phyloP scores from a whole-genome alignment of 805 yeast species.

The Monosporozyma servazzii region DNA sequence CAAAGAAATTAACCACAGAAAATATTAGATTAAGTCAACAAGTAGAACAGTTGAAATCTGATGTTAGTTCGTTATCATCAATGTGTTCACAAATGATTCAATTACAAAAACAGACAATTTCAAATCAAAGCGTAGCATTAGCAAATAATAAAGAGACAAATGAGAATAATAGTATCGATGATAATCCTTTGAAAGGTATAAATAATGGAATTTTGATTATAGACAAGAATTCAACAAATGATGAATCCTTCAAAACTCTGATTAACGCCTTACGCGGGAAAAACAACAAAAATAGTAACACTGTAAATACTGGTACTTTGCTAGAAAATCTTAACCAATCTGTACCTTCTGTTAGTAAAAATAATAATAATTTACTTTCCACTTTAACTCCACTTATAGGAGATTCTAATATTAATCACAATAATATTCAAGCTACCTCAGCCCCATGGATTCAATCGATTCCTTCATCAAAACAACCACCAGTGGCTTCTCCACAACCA shows the following conservation, averaged over 20 bases:
- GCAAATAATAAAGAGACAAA: neutral
- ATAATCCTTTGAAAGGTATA: neutral
- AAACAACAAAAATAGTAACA: neutral
- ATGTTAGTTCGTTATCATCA: conserved; percentile 18
- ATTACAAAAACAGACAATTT: conserved; percentile 16
- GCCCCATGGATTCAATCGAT: neutral
- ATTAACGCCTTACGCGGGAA: conserved; percentile 13
- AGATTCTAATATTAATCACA: neutral
- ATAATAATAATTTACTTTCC: neutral
- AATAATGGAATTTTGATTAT: conserved; percentile 11
- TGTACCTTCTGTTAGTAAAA: neutral
- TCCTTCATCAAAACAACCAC: neutral
- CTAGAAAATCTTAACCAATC: neutral
- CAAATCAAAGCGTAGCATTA: conserved; percentile 3
- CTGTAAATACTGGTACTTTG: neutral
- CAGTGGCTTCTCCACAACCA: neutral
- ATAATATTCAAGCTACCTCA: neutral
- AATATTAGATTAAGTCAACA: conserved; percentile 26
- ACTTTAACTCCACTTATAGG: neutral
- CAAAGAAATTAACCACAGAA: conserved; percentile 24
- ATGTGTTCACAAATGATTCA: conserved; percentile 24
- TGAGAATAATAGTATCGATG: neutral
- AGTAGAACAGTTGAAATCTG: conserved; percentile 21
- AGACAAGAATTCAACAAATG: conserved; percentile 19
- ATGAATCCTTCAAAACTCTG: conserved; percentile 13